Conservation (phyloP, 768 basidiomycete genomes). For the Auriscalpium vulgare region DNA sequence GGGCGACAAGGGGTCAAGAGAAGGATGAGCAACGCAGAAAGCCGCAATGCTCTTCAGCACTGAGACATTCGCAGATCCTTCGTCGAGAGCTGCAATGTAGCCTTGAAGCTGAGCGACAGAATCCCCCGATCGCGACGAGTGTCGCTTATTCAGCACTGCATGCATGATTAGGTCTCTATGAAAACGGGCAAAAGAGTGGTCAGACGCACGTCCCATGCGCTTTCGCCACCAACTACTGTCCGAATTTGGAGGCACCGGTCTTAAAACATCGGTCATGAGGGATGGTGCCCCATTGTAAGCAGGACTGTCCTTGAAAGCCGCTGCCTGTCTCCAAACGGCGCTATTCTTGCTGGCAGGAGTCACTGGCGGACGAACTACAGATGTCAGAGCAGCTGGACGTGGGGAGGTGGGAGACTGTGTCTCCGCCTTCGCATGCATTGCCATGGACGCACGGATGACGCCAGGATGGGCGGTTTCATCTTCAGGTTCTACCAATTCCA, state of each 20-base stretch:
- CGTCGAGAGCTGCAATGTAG: constrained; percentile 46
- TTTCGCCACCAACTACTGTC: constrained; percentile 84
- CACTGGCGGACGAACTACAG: constrained; percentile 34
- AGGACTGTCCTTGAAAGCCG: constrained; percentile 78
- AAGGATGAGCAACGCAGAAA: constrained; percentile 54
- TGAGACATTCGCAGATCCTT: constrained; percentile 40
- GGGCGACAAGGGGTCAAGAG: constrained; percentile 43
- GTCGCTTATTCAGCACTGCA: constrained; percentile 43
- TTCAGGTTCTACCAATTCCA: constrained; percentile 82
- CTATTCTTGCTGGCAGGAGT: constrained; percentile 59
- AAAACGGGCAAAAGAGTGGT: not conserved
- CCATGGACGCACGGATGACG: constrained; percentile 2
- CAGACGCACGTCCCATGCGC: constrained; percentile 56
- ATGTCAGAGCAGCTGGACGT: constrained; percentile 26
- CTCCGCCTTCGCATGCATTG: constrained; percentile 27
- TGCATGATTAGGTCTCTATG: not conserved
- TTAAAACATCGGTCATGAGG: constrained; percentile 34
- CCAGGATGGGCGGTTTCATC: constrained; percentile 31
- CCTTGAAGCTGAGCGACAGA: constrained; percentile 41
- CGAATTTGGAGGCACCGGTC: constrained; percentile 50
- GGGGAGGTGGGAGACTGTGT: constrained; percentile 30
- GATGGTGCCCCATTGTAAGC: constrained; percentile 50
- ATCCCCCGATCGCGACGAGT: constrained; percentile 32
- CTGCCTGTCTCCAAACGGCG: constrained; percentile 62
- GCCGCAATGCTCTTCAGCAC: constrained; percentile 60